Conservation (phyloP, 352 stramenopile genomes). For the Aphanomyces astaci region DNA sequence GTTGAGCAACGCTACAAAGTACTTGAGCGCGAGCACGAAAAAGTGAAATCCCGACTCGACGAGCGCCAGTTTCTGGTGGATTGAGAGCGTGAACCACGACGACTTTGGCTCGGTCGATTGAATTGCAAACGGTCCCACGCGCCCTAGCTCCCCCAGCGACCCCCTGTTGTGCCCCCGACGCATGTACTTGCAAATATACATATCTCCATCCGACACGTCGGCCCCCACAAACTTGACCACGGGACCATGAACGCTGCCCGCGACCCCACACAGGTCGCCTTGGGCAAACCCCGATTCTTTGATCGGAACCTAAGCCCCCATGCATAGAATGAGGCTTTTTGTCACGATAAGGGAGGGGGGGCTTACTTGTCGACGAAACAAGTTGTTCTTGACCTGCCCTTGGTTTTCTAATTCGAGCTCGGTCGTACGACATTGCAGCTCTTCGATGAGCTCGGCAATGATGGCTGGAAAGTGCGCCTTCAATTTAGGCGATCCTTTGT, state of each 20-base stretch:
- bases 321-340: too few species aligned
- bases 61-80: not conserved
- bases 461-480: conserved; percentile 39
- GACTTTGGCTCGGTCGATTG: not conserved
- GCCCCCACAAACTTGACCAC: conserved; percentile 7
- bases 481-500: conserved; percentile 23
- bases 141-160: conserved; percentile 36
- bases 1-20: conserved; percentile 43
- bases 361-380: not conserved
- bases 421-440: conserved; percentile 33
- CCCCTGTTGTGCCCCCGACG: conserved; percentile 20
- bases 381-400: not conserved
- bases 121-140: conserved; percentile 38
- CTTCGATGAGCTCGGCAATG: conserved; percentile 44
- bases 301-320: not conserved
- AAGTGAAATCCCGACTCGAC: conserved; percentile 18
- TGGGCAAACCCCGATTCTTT: not conserved
- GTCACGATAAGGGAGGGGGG: not conserved
- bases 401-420: conserved; percentile 29
- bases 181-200: conserved; percentile 46
- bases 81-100: not conserved
- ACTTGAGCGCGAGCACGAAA: conserved; percentile 34
- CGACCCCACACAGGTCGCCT: not conserved
- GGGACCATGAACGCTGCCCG: not conserved
- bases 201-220: conserved; percentile 27